These are phyloP conservation scores for Omphalotus guepiniiformis DNA, from an alignment of 768 basidiomycete genomes.

Conservation along the genomic window DNA sequence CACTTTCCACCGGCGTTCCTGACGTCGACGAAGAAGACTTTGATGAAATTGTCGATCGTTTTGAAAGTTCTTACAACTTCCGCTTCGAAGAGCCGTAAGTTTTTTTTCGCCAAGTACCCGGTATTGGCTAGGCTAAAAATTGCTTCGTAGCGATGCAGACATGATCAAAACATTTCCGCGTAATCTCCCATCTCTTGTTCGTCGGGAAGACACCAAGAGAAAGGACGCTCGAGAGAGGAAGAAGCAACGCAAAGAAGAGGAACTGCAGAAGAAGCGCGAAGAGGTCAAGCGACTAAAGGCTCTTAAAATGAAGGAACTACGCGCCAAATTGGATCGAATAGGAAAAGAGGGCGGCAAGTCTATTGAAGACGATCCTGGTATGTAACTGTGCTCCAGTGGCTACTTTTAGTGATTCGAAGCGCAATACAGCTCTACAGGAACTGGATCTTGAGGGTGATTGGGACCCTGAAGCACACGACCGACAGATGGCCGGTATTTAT, in stretches of 20 bases:
- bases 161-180: conserved; percentile 77
- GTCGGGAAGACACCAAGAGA: conserved; percentile 71
- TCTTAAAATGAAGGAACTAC: conserved; percentile 82
- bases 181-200: conserved; percentile 54
- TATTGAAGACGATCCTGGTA: conserved; percentile 35
- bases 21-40: conserved; percentile 36
- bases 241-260: conserved; percentile 75
- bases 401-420: neutral
- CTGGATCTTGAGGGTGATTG: conserved; percentile 91
- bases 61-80: conserved; percentile 97
- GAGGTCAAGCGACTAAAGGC: conserved; percentile 78
- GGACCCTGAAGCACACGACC: conserved; percentile 83
- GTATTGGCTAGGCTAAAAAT: neutral
- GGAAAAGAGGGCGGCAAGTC: conserved; percentile 63
- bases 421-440: conserved; percentile 48
- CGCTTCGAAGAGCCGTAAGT: conserved; percentile 93
- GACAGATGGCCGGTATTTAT: conserved; percentile 76
- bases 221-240: conserved; percentile 81
- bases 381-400: too few species aligned
- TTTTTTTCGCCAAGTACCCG: conserved; percentile 14
- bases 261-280: conserved; percentile 67
- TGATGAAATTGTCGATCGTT: conserved; percentile 86
- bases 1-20: conserved; percentile 15
- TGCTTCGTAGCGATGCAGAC: conserved; percentile 52
- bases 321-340: conserved; percentile 69